A percentile compares a stretch with the other conserved stretches of the same genome.
These are phyloP conservation scores for Arctium lappa DNA, from an alignment of 129 eudicot genomes.

Conservation along the genomic window DNA sequence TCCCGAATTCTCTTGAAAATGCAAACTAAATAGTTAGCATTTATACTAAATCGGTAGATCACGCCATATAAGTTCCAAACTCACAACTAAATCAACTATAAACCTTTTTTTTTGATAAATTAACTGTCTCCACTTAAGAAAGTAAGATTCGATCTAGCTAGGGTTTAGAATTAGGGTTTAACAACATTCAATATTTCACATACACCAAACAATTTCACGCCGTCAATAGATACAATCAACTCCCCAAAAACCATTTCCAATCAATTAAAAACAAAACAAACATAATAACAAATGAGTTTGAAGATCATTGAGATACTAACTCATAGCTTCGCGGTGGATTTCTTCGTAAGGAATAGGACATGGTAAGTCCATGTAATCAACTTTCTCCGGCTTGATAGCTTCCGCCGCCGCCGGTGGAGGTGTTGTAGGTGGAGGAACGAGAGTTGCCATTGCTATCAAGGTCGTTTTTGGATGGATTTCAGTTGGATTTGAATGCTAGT, in stretches of 20 bases:
- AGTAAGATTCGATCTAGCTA: conserved; percentile 2
- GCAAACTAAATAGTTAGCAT: not conserved
- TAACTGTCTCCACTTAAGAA: not conserved
- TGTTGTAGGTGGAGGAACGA: conserved; percentile 37
- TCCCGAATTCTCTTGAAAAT: not conserved
- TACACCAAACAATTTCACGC: conserved; percentile 1
- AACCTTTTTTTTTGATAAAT: not conserved
- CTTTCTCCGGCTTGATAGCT: conserved; percentile 43
- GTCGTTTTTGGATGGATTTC: conserved; percentile 2
- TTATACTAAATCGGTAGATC: conserved; percentile 9
- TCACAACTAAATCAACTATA: not conserved
- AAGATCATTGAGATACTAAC: conserved; percentile 34
- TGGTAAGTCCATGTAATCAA: conserved; percentile 77
- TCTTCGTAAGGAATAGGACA: conserved; percentile 93
- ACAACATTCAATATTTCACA: conserved; percentile 2
- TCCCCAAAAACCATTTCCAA: not conserved
- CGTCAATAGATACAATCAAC: too few species aligned
- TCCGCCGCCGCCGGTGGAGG: conserved; percentile 30
- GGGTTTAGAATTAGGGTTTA: conserved; percentile 34
- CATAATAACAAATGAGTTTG: not conserved
- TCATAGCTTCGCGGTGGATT: conserved; percentile 89
- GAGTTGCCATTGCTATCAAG: conserved; percentile 57
- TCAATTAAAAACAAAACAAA: not conserved
- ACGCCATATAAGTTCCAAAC: not conserved
- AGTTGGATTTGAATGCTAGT: not conserved